phyloP scores from a whole-genome alignment of 2,329 filamentous ascomycete species.

The Diaporthe velutina region DNA sequence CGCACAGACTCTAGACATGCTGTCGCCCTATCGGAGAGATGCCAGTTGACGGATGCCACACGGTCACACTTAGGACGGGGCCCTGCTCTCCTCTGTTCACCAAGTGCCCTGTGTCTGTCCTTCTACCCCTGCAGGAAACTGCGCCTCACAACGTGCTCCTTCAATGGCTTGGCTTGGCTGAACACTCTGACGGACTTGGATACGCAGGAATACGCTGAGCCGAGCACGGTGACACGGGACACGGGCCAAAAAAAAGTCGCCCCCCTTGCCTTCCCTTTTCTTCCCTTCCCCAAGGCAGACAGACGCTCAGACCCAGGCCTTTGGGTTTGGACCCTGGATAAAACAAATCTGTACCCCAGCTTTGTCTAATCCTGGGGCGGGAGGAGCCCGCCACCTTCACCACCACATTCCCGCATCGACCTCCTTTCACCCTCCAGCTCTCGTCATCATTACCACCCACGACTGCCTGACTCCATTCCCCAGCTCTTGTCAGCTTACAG shows the following conservation, averaged over 20 bases:
- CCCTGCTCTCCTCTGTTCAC: background rate
- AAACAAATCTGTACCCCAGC: constrained; percentile 23
- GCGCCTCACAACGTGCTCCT: constrained; percentile 24
- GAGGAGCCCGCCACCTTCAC: constrained; percentile 8
- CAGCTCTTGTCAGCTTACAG: background rate
- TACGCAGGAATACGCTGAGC: constrained; percentile 1
- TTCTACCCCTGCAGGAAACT: constrained; percentile 22
- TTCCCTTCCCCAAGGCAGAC: background rate
- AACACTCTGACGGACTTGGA: constrained; percentile 1
- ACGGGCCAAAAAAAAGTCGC: constrained; percentile 18
- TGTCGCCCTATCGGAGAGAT: background rate
- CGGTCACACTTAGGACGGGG: background rate
- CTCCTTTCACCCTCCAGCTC: background rate
- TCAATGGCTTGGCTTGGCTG: constrained; percentile 10
- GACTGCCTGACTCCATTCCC: background rate
- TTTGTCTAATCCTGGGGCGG: constrained; percentile 18
- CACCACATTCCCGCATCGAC: background rate
- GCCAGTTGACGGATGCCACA: background rate
- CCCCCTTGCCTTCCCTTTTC: constrained; percentile 3
- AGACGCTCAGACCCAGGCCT: constrained; percentile 23
- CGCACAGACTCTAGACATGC: background rate
- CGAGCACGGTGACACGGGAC: constrained; percentile 21
- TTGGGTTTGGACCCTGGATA: constrained; percentile 26
- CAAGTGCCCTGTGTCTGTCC: background rate
- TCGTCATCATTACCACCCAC: constrained; percentile 14